phyloP scores from a whole-genome alignment of 768 basidiomycete genomes.

The Clavaria fumosa region DNA sequence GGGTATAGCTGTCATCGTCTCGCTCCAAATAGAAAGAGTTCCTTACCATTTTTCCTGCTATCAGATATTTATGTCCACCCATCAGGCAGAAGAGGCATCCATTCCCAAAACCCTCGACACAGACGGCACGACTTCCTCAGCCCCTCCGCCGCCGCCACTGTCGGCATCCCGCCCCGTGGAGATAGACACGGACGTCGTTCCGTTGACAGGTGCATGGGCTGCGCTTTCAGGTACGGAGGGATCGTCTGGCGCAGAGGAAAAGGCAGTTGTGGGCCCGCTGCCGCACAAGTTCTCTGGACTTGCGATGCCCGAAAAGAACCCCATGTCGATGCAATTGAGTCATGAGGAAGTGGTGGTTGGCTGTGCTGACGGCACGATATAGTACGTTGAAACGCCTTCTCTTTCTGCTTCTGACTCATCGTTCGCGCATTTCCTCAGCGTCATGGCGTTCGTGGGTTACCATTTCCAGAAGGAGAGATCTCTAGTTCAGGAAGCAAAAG shows the following conservation, averaged over 20 bases:
- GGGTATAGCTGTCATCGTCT: conserved; percentile 31
- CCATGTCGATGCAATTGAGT: conserved; percentile 86
- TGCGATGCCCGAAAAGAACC: conserved; percentile 82
- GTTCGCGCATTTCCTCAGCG: conserved; percentile 9
- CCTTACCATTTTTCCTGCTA: conserved; percentile 1
- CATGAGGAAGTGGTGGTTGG: conserved; percentile 87
- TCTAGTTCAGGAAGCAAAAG: not conserved
- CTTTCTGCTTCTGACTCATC: conserved; percentile 8
- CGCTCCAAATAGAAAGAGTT: conserved; percentile 2
- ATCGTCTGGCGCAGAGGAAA: conserved; percentile 24
- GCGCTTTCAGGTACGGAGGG: conserved; percentile 33
- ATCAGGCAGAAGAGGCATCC: conserved; percentile 36
- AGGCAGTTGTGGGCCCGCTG: conserved; percentile 45
- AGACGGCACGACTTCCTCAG: too few relatives aligned
- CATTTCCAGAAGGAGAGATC: conserved; percentile 14
- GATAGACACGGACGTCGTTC: conserved; percentile 48
- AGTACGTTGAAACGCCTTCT: conserved; percentile 35
- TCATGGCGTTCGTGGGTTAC: conserved; percentile 22
- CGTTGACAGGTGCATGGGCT: conserved; percentile 63
- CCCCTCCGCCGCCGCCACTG: too few relatives aligned
- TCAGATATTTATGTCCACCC: conserved; percentile 76
- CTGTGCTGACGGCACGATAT: conserved; percentile 83
- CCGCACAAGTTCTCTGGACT: conserved; percentile 63
- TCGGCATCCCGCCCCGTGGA: conserved; percentile 34
- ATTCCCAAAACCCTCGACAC: too few relatives aligned